Base-by-base conservation (phyloP, 345 rosid genomes). In the Aurinia saxatilis region DNA sequence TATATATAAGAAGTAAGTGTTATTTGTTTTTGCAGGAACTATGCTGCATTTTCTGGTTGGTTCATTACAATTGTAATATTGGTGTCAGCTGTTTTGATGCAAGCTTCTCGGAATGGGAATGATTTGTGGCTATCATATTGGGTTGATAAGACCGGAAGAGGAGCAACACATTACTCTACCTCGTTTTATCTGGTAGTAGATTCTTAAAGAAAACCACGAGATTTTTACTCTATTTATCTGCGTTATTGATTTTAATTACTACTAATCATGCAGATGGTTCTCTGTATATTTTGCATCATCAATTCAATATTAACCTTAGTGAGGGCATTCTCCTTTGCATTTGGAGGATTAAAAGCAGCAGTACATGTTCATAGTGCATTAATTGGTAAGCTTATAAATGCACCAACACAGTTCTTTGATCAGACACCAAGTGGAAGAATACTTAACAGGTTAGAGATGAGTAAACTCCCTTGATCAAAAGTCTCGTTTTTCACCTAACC, bases 341-440 rank as follows among this genome's bases (percentile, higher is more conserved):
- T 71, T 56, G 98, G 98, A 59, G 95, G 98, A 61, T 66, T 92
- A 66, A 77, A 63, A 65, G 96, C 91, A 59, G 98, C 98, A 42
- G 77, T 81, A 48, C 62, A 63, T 50, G 89, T 88, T 76, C 98
- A 91, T 54, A 63, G 67, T 64, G 77, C 68, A 23, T 81, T 91
- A 49, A 81, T 88, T 42, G 68, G 74, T 63, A 86, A 77, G 81
- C 80, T 92, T 67, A 65, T 92, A 14, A 79, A 83, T 77, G 88
- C 96, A 54, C 96, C 98, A 19, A 75, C 80, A 65, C 76, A 46
- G 66, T 92, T 92, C 80, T 92, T 92, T 81, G 86, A 88, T 74
- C 93, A 85, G 77, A 92, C 98, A 57, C 98, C 98, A n/a, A 63
- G 78, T 70, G 96, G 96, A 74, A 82, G 98, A 66, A 88, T 92